Evolutionary conservation across 2,329 filamentous ascomycete species (phyloP).

Genomic region (Fusarium sp.): DNA sequence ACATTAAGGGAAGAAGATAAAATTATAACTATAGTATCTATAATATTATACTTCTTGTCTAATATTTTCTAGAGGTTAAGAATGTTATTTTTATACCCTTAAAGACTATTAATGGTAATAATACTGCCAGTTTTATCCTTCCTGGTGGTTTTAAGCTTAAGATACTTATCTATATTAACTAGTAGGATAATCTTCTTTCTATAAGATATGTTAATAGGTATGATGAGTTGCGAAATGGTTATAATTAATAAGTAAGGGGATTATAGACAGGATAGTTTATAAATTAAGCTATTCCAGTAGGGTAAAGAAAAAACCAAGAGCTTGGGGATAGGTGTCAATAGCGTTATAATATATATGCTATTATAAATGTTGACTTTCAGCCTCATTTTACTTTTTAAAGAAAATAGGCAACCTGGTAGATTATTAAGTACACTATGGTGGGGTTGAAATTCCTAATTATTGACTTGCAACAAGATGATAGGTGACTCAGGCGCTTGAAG

Average conservation of each 20-base stretch:
- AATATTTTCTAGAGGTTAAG: background rate
- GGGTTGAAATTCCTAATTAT: background rate
- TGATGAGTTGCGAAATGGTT: background rate
- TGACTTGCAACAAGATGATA: background rate
- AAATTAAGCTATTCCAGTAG: no score
- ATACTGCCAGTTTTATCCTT: background rate
- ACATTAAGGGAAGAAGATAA: background rate
- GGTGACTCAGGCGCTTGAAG: background rate
- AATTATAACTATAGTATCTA: background rate
- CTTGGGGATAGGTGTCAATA: background rate
- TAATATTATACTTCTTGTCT: background rate
- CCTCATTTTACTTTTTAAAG: background rate
- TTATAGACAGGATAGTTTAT: background rate
- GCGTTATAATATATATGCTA: background rate
- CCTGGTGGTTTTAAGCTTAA: background rate
- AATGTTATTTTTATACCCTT: background rate
- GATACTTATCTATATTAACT: background rate
- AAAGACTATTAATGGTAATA: background rate
- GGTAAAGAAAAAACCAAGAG: background rate
- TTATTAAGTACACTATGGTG: background rate
- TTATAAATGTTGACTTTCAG: background rate
- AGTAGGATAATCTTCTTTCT: background rate
- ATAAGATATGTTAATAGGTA: background rate
- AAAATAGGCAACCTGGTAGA: background rate
- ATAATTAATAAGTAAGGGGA: background rate